Base-by-base conservation (phyloP, 192 early-diverging fungal species). In the Chytriomyces sp. region DNA sequence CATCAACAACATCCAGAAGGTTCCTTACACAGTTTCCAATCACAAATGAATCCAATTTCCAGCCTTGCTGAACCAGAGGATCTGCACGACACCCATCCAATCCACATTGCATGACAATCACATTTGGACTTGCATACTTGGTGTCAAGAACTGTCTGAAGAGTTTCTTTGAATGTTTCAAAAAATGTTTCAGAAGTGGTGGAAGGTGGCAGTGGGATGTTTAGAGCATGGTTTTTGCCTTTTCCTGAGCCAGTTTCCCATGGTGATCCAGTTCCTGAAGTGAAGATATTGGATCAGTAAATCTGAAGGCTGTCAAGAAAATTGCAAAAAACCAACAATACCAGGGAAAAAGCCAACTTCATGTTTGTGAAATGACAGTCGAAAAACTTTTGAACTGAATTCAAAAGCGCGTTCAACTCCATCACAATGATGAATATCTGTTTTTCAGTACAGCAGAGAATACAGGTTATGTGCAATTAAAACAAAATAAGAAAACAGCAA, bases 51-150 rank as follows among this genome's bases (percentile, higher is more conserved):
- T 79, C 65, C 45, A 82, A 64, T 35, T 79, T 79, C 77, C 80
- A 84, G 28, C 77, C 82, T 5, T 23, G 45, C 45, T 70, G 57
- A 16, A 72, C 72, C 9, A 98, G 82, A 64, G 92, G 89, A 81
- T 98, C 94, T 43, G 92, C 91, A 24, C 90, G 90, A 65, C 96
- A 77, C 35, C 95, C 96, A 79, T 99, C 97, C 0, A 92, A 91
- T 23, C 97, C 97, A 81, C 94, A 95, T 77, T 99, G 96, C 67
- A 99, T 76, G 26, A 97, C 93, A 20, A 99, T 86, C 0, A 92
- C 95, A 11, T 92, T 89, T 7, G 96, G 96, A 76, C 89, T 85
- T 83, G 90, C 95, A 89, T 86, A 90, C 16, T 92, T 94, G 79
- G 94, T 93, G 23, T 93, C 90, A 61, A 86, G 84, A 71, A 64